Evolutionary conservation across 805 yeast species (phyloP).

Genomic region (Candida germanica): DNA sequence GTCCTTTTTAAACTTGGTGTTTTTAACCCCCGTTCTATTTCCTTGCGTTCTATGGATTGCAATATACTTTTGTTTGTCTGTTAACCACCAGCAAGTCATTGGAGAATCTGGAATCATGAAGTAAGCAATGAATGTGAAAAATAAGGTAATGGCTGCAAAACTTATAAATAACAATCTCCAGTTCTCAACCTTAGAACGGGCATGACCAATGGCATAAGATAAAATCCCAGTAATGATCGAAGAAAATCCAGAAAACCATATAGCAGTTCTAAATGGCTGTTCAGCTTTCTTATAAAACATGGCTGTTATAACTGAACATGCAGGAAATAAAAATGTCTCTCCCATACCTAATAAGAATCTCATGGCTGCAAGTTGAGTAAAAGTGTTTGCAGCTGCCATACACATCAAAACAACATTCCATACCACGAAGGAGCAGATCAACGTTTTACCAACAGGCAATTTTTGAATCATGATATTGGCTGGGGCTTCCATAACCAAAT

Average conservation of each 20-base stretch:
- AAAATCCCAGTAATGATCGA: slow-evolving; percentile 48
- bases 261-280: slow-evolving; percentile 22
- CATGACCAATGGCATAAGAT: slow-evolving; percentile 29
- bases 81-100: slow-evolving; percentile 34
- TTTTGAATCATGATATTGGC: slow-evolving; percentile 36
- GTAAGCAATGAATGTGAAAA: slow-evolving; percentile 45
- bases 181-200: slow-evolving; percentile 38
- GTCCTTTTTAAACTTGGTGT: slow-evolving; percentile 30
- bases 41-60: slow-evolving; percentile 30
- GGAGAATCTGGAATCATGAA: slow-evolving; percentile 43
- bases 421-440: slow-evolving; percentile 24
- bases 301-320: slow-evolving; percentile 26
- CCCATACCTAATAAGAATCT: slow-evolving; percentile 21
- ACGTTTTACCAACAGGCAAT: slow-evolving; percentile 36
- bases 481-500: slow-evolving; percentile 29
- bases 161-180: slow-evolving; percentile 63
- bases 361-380: slow-evolving; percentile 21
- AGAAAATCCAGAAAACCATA: slow-evolving; percentile 44
- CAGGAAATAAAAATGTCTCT: slow-evolving; percentile 34
- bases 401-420: slow-evolving; percentile 41
- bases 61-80: slow-evolving; percentile 28
- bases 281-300: slow-evolving; percentile 22
- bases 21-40: slow-evolving; percentile 42
- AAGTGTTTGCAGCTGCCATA: slow-evolving; percentile 50
- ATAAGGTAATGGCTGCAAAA: slow-evolving; percentile 55